Evolutionary conservation across 2,329 filamentous ascomycete species (phyloP).

Genomic region (Aspergillus puulaauensis): DNA sequence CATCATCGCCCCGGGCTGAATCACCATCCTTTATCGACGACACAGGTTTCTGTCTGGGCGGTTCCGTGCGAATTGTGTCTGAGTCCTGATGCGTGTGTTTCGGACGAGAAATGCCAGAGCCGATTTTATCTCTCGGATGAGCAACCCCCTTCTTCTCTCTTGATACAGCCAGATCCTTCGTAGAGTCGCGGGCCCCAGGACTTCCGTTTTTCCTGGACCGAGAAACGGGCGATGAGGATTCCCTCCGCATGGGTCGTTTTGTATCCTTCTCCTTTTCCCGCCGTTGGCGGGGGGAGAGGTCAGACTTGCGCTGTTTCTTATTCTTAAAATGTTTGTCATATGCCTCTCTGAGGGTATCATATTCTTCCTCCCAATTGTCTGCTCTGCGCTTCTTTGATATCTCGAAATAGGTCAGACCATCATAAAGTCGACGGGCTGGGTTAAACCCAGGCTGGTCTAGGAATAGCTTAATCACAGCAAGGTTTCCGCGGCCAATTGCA

Average conservation of each 20-base stretch:
- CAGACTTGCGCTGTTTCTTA: conserved; percentile 35
- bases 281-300: conserved; percentile 36
- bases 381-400: conserved; percentile 80
- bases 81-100: conserved; percentile 28
- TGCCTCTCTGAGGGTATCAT: conserved; percentile 72
- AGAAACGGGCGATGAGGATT: conserved; percentile 42
- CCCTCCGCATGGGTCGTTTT: conserved; percentile 31
- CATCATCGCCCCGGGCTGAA: conserved; percentile 34
- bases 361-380: conserved; percentile 87
- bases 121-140: conserved; percentile 22
- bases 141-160: conserved; percentile 26
- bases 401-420: conserved; percentile 81
- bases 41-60: conserved; percentile 28
- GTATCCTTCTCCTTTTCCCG: conserved; percentile 42
- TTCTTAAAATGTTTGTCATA: conserved; percentile 39
- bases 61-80: conserved; percentile 28
- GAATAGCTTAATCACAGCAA: conserved; percentile 79
- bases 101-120: neutral
- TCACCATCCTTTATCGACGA: conserved; percentile 32
- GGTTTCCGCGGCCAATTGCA: conserved; percentile 84
- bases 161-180: conserved; percentile 23
- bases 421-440: conserved; percentile 70
- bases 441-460: conserved; percentile 78
- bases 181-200: conserved; percentile 28
- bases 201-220: conserved; percentile 34